Conservation (phyloP, 768 basidiomycete species). For the Collybia sp. region DNA sequence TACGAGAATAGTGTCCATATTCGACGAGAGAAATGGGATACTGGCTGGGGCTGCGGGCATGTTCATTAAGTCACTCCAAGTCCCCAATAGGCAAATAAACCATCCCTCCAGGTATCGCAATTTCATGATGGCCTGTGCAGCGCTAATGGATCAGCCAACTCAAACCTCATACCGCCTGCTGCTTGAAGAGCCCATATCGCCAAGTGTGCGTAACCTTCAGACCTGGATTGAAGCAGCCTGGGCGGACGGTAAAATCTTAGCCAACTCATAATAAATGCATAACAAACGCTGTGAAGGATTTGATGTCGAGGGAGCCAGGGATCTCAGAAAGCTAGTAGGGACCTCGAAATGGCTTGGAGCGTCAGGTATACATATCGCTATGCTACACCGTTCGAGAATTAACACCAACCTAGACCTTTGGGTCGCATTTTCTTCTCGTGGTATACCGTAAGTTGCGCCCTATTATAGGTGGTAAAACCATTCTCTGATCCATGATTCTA, state of each 20-base stretch:
- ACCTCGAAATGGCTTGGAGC: constrained; percentile 81
- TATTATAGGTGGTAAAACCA: neutral
- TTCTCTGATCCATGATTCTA: neutral
- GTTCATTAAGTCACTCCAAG: neutral
- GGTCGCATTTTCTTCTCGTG: constrained; percentile 71
- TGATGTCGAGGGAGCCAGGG: constrained; percentile 61
- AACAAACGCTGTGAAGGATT: constrained; percentile 41
- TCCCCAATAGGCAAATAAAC: too few species aligned
- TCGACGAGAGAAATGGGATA: constrained; percentile 54
- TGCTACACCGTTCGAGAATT: neutral
- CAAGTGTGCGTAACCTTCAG: constrained; percentile 74
- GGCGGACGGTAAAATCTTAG: constrained; percentile 43
- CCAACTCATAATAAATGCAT: neutral
- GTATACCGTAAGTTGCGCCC: constrained; percentile 66
- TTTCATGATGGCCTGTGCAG: constrained; percentile 73
- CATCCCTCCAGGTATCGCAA: constrained; percentile 62
- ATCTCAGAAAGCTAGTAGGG: constrained; percentile 51
- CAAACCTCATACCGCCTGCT: constrained; percentile 62
- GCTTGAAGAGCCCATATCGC: constrained; percentile 51
- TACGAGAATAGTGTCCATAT: constrained; percentile 59
- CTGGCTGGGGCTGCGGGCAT: constrained; percentile 70
- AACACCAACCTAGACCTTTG: constrained; percentile 52
- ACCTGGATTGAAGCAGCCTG: constrained; percentile 80
- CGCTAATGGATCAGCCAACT: constrained; percentile 59
- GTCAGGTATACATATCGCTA: constrained; percentile 40